These are phyloP conservation scores for Crassisporium funariophilum DNA, from an alignment of 768 basidiomycete genomes.

Conservation along the genomic window DNA sequence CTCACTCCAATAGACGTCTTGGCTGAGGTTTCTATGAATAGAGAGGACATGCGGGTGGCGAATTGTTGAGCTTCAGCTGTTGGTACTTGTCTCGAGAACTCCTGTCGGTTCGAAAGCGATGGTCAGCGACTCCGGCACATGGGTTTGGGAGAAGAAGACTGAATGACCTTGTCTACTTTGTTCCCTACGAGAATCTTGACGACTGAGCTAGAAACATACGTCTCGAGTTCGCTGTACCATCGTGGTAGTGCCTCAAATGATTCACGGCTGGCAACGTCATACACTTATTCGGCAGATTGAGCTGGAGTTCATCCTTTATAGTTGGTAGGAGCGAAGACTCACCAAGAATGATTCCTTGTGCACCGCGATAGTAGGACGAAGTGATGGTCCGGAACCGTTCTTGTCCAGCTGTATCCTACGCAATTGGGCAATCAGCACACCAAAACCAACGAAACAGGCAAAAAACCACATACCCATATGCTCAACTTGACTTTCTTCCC, in stretches of 20 bases:
- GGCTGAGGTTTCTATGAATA: constrained; percentile 92
- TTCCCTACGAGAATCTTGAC: constrained; percentile 95
- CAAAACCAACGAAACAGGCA: not conserved
- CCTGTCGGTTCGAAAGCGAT: constrained; percentile 43
- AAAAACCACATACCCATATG: constrained; percentile 80
- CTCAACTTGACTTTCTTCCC: constrained; percentile 89
- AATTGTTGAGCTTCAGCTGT: constrained; percentile 78
- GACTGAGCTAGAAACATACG: constrained; percentile 83
- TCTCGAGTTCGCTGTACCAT: constrained; percentile 93
- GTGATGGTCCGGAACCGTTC: constrained; percentile 97
- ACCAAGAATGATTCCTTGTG: constrained; percentile 83
- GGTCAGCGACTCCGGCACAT: not conserved
- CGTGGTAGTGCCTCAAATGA: constrained; percentile 93
- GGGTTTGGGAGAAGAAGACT: not conserved
- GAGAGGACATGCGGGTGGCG: constrained; percentile 76
- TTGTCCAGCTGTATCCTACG: constrained; percentile 94
- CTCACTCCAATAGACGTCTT: constrained; percentile 87
- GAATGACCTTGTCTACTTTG: constrained; percentile 80
- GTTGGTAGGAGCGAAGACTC: no score
- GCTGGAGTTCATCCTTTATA: no score
- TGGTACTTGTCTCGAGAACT: constrained; percentile 87
- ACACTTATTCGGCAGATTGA: no score
- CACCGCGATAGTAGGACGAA: constrained; percentile 90
- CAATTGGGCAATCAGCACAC: not conserved
- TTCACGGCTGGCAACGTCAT: constrained; percentile 91